phyloP scores from a whole-genome alignment of 129 eudicot species.

The Kitagawia praeruptora region DNA sequence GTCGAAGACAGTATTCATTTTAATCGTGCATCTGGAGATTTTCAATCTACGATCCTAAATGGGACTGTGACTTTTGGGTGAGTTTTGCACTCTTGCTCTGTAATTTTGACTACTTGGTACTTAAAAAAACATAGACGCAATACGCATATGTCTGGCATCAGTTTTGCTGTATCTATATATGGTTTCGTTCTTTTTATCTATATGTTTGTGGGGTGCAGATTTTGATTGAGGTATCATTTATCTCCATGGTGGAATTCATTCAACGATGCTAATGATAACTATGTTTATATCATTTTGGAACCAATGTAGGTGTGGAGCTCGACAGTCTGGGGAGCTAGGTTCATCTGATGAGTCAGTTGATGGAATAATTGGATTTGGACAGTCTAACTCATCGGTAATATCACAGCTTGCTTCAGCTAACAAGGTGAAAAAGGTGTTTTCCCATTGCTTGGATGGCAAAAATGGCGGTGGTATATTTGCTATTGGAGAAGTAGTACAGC shows the following conservation, averaged over 20 bases:
- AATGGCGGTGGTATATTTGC: constrained; percentile 93
- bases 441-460: constrained; percentile 81
- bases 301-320: constrained; percentile 67
- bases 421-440: constrained; percentile 62
- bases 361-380: constrained; percentile 93
- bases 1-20: constrained; percentile 49
- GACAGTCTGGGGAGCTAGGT: constrained; percentile 81
- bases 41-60: constrained; percentile 50
- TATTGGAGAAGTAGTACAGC: constrained; percentile 82
- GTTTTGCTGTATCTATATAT: background rate
- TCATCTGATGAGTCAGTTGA: constrained; percentile 69
- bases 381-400: constrained; percentile 70
- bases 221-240: constrained; percentile 3
- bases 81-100: constrained; percentile 15
- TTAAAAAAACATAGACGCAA: background rate
- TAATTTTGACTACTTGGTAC: background rate
- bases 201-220: background rate
- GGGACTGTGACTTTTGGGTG: constrained; percentile 81
- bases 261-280: background rate
- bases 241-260: background rate
- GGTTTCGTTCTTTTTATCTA: background rate
- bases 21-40: constrained; percentile 60
- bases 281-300: constrained; percentile 14
- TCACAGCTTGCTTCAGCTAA: constrained; percentile 81
- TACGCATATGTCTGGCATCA: background rate